Base-by-base conservation (phyloP, 768 basidiomycete genomes). In the Lyophyllum semitale region DNA sequence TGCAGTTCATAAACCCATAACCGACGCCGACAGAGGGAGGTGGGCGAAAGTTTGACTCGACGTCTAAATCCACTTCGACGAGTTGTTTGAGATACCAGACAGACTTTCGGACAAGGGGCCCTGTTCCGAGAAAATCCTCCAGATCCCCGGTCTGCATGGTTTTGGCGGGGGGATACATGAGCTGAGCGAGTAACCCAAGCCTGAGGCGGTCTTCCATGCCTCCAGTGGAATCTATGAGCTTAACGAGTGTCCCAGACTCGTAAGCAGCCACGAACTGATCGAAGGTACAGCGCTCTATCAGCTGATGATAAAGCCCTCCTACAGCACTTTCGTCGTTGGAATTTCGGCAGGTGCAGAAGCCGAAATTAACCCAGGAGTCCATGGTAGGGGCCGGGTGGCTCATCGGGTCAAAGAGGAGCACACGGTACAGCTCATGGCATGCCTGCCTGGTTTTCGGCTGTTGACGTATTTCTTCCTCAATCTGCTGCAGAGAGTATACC, bases 11-110 rank as follows among this genome's bases (percentile, higher is more conserved):
- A 55, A 73, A 76, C 9, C 75, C 75, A 32, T 75, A 76, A 59
- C 76, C 73, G 20, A 53, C 63, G 66, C 50, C 3, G 64, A 59
- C 37, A 9, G 37, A n/a, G 17, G 37, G 37, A 3, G 2, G 37
- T 38, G n/a, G 37, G 7, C 9, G 37, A 38, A 38, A 38, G 15
- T 4, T 5, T n/a, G n/a, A n/a, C 17, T n/a, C 17, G 5, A n/a
- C 37, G 4, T 38, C 8, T 56, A 62, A 3, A 12, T 8, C 22
- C 52, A 63, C 46, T 40, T 51, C 48, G 26, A 68, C 55, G 47
- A 64, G 68, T 42, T 68, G 65, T 59, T 74, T 77, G 38, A 77
- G 64, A 27, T 63, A 17, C 75, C 75, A 77, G 15, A 76, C 75
- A 7, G 73, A 72, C 37, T 65, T 63, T n/a, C n/a, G n/a, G n/a